phyloP scores from a whole-genome alignment of 805 yeast species.

The Ogataea sp. region DNA sequence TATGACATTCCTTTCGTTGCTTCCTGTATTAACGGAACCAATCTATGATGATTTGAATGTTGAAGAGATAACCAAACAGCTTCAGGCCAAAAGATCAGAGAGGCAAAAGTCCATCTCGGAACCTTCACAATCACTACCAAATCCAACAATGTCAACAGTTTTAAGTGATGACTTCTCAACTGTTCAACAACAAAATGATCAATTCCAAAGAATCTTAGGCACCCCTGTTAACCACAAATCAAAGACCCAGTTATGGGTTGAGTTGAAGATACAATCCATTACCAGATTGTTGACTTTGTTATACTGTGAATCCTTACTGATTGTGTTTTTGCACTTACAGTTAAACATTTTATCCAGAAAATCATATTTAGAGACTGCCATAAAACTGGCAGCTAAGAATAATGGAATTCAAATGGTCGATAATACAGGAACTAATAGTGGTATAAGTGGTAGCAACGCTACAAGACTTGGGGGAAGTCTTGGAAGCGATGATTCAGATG shows the following conservation, averaged over 20 bases:
- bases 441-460: slow-evolving; percentile 9
- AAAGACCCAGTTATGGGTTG: slow-evolving; percentile 75
- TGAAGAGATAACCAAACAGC: slow-evolving; percentile 61
- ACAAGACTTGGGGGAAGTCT: slow-evolving; percentile 8
- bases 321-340: slow-evolving; percentile 78
- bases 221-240: slow-evolving; percentile 21
- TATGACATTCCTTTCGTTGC: slow-evolving; percentile 71
- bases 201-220: slow-evolving; percentile 15
- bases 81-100: slow-evolving; percentile 50
- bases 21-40: slow-evolving; percentile 68
- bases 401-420: slow-evolving; percentile 23
- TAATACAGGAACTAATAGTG: too few relatives aligned
- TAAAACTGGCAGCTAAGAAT: slow-evolving; percentile 51
- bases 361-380: slow-evolving; percentile 74
- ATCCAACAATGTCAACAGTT: slow-evolving; percentile 18
- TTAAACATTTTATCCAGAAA: slow-evolving; percentile 82
- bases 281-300: slow-evolving; percentile 65
- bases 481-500: slow-evolving; percentile 14
- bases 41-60: slow-evolving; percentile 57
- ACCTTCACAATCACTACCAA: slow-evolving; percentile 1
- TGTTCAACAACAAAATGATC: slow-evolving; percentile 27
- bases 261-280: slow-evolving; percentile 65
- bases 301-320: slow-evolving; percentile 59
- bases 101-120: slow-evolving; percentile 9
- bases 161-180: slow-evolving; percentile 35